Evolutionary conservation across 768 basidiomycete genomes (phyloP).

Genomic region (Gyrodon lividus): DNA sequence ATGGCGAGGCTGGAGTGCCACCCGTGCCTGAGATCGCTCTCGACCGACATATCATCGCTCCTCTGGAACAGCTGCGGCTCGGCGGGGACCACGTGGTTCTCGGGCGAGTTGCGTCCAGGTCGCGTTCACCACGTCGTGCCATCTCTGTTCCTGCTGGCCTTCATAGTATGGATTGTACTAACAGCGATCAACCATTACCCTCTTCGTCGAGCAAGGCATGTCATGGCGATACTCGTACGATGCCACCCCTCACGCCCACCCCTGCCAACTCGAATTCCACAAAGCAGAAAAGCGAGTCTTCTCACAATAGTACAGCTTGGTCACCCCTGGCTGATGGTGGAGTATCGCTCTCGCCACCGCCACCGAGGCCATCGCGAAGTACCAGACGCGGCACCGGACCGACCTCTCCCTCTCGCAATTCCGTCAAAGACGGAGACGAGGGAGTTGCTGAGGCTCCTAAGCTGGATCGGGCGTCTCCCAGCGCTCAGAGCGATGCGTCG

Average conservation of each 20-base stretch:
- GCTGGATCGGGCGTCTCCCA: slow-evolving; percentile 21
- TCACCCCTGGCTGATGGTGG: slow-evolving; percentile 19
- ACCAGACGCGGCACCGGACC: slow-evolving; percentile 13
- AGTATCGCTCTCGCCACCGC: slow-evolving; percentile 28
- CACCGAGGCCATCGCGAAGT: slow-evolving; percentile 20
- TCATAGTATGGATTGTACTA: slow-evolving; percentile 5
- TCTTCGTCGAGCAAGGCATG: slow-evolving; percentile 11
- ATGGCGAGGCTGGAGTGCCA: slow-evolving; percentile 39
- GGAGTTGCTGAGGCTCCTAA: slow-evolving; percentile 4
- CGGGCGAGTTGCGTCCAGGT: background rate
- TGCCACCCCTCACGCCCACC: slow-evolving; percentile 41
- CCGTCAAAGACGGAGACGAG: background rate
- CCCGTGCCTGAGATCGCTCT: slow-evolving; percentile 37
- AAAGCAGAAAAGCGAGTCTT: slow-evolving; percentile 9
- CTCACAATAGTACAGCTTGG: background rate
- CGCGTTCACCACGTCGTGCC: slow-evolving; percentile 18
- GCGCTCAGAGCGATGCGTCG: slow-evolving; percentile 32
- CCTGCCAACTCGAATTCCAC: slow-evolving; percentile 47
- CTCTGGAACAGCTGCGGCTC: slow-evolving; percentile 50
- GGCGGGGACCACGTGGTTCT: slow-evolving; percentile 22
- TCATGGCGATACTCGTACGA: slow-evolving; percentile 35
- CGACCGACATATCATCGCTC: slow-evolving; percentile 53
- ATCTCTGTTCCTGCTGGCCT: slow-evolving; percentile 18
- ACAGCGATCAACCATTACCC: slow-evolving; percentile 9
- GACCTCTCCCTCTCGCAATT: slow-evolving; percentile 4